Conservation (phyloP, 306 rosid genomes). For the Acacia melanoxylon region DNA sequence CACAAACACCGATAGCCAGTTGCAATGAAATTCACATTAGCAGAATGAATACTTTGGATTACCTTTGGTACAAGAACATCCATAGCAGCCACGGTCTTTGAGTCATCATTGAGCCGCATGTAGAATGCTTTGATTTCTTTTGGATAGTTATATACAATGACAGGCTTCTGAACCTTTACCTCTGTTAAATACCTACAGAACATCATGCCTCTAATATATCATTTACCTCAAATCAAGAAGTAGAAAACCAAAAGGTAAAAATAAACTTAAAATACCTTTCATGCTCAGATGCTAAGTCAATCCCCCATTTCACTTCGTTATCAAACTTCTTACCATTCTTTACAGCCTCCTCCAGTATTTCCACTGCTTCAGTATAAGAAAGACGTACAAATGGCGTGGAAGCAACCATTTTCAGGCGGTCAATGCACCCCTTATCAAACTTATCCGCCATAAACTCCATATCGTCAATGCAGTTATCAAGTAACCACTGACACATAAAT, state of each 20-base stretch:
- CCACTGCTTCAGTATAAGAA: slow-evolving; percentile 89
- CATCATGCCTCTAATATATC: slow-evolving; percentile 23
- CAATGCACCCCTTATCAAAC: slow-evolving; percentile 78
- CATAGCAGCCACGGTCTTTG: slow-evolving; percentile 94
- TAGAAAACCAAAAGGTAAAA: slow-evolving; percentile 11
- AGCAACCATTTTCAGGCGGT: slow-evolving; percentile 81
- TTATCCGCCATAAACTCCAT: slow-evolving; percentile 87
- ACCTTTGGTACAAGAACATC: slow-evolving; percentile 99
- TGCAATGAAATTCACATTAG: slow-evolving; percentile 10
- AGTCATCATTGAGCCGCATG: slow-evolving; percentile 93
- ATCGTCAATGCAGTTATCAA: slow-evolving; percentile 85
- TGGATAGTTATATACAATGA: slow-evolving; percentile 87
- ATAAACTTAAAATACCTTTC: slow-evolving; percentile 61
- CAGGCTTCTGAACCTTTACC: slow-evolving; percentile 86
- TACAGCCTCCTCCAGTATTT: slow-evolving; percentile 72
- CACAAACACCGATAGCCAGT: neutral
- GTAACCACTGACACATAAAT: slow-evolving; percentile 85
- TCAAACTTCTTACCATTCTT: slow-evolving; percentile 84
- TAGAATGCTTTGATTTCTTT: slow-evolving; percentile 96
- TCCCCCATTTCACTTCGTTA: slow-evolving; percentile 94
- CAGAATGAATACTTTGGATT: neutral
- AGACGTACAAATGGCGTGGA: slow-evolving; percentile 70
- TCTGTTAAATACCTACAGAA: slow-evolving; percentile 83
- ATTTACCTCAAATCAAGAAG: slow-evolving; percentile 9
- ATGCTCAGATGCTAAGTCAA: slow-evolving; percentile 93